Base-by-base conservation (phyloP, 2,329 filamentous ascomycete genomes). In the Metarhizium album region DNA sequence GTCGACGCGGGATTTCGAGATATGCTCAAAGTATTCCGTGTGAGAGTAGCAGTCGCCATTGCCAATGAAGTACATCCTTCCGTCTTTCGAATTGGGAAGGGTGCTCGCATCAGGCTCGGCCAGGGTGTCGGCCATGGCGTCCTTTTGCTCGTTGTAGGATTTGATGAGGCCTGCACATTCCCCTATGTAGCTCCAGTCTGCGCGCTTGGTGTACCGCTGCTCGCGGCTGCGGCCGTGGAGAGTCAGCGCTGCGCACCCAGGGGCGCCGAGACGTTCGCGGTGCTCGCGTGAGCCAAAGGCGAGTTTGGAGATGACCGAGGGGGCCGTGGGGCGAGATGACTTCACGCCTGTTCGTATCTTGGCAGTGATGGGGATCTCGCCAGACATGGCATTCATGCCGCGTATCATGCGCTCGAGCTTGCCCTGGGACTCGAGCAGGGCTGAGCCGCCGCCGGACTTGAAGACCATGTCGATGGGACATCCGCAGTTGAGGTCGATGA, bases 41-140 rank as follows among this genome's bases (percentile, higher is more conserved):
- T 97, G 90, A 4, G 90, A 96, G 71, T 88, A 96, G 68, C 90
- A 93, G 70, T 98, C 93, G 46, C 93, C 93, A 66, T 98, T 98
- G 59, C 93, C 93, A 58, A 96, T 75, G 70, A 98, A 97, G 73
- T 87, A 97, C 58, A 93, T 81, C 58, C 82, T 84, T 5, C 82
- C 80, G 55, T 76, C 80, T 47, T 73, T 78, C 9, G 75, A 72
- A 57, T 84, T 82, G 16, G 89, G 74, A 49, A 87, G 78, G 27
- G 84, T 83, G 57, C 86, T 83, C 29, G 78, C 77, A 64, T 97
- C 91, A 0, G 86, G 76, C 62, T 94, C 89, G 33, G 74, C 75
- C 35, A 82, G 73, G 0, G 93, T 98, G 66, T 98, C 93, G 5
- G 80, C 75, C 16, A 86, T 66, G 3, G 71, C 71, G 55, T 82